Evolutionary conservation across 106 monocot genomes (phyloP), one percentile per base, ranked within the genome.

Genomic region (Chionographis japonica): DNA sequence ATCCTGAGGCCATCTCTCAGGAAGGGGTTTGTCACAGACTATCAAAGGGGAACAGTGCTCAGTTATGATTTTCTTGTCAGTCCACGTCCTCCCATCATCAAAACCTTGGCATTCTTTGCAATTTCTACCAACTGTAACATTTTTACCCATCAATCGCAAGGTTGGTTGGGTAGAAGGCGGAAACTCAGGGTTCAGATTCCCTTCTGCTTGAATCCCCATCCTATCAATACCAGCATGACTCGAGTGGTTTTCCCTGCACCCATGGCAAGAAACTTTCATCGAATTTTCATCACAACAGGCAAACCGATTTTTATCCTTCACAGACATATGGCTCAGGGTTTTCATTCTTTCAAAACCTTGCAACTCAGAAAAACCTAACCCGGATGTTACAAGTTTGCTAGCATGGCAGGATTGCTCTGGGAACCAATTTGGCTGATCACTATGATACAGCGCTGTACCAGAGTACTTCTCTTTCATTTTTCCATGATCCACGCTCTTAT

Each of bases 61-160:
- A 67, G 12, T 42, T 40, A 82, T 63, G 8, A 66, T 74, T 71
- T 79, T 67, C 43, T 82, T 82, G 37, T 72, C 75, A 15, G 68
- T 70, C 70, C 46, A 46, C 0, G 46, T 6, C 46, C 46, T 46
- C 9, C 46, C 46, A 46, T 46, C 9, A 46, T 46, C 9, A 46
- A 46, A 46, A 54, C 63, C 66, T 14, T 72, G 63, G 46, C 43
- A 59, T 5, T 79, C 69, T 72, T 77, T 71, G 56, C 18, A 51
- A 56, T 40, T 74, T 38, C 42, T 72, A 50, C 81, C 73, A 69
- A 93, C 74, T 27, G 74, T 74, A 52, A 93, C 73, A 89, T 86
- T 70, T 74, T 75, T 79, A 43, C 93, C 93, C 93, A 93, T 93
- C 76, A 93, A 67, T 18, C 93, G 89, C 76, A 93, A 75, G 2